phyloP scores from a whole-genome alignment of 768 basidiomycete species.

The Strobilomyces confusus region DNA sequence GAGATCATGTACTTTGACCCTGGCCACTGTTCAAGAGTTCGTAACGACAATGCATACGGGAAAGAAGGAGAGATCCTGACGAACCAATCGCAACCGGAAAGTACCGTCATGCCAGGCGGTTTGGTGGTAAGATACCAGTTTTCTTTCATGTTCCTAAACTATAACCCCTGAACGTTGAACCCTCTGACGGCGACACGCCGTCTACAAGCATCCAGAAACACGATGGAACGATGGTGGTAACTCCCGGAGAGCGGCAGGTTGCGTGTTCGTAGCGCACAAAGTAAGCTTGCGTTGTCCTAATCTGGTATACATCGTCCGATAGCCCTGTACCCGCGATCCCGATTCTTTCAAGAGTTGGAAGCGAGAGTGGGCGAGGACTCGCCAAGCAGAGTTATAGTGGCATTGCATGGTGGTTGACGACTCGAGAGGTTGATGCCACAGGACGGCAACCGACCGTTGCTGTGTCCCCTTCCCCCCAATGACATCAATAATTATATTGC shows the following conservation, averaged over 20 bases:
- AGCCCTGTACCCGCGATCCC: constrained; percentile 66
- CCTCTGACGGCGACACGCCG: constrained; percentile 16
- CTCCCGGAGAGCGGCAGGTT: constrained; percentile 68
- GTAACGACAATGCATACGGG: constrained; percentile 6
- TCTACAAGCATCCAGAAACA: constrained; percentile 54
- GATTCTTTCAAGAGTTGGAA: constrained; percentile 80
- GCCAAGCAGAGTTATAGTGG: constrained; percentile 86
- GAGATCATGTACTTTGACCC: background rate
- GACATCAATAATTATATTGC: background rate
- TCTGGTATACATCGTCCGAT: constrained; percentile 21
- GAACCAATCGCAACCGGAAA: constrained; percentile 78
- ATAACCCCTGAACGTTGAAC: too few species aligned
- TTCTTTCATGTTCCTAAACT: background rate
- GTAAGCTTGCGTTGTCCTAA: background rate
- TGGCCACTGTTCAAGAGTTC: constrained; percentile 5
- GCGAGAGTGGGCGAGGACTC: constrained; percentile 69
- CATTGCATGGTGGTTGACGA: constrained; percentile 67
- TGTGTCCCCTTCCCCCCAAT: background rate
- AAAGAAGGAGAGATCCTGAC: constrained; percentile 54
- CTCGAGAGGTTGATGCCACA: too few species aligned
- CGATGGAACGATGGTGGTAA: constrained; percentile 51
- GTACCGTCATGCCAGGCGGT: constrained; percentile 75
- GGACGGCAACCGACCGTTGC: background rate
- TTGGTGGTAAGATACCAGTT: constrained; percentile 37
- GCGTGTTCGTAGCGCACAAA: constrained; percentile 31